Percentiles rank a stretch among this genome's conserved stretches.
These are phyloP conservation scores for Epipyxis sp. DNA, from an alignment of 108 stramenopile genomes.

Conservation along the genomic window DNA sequence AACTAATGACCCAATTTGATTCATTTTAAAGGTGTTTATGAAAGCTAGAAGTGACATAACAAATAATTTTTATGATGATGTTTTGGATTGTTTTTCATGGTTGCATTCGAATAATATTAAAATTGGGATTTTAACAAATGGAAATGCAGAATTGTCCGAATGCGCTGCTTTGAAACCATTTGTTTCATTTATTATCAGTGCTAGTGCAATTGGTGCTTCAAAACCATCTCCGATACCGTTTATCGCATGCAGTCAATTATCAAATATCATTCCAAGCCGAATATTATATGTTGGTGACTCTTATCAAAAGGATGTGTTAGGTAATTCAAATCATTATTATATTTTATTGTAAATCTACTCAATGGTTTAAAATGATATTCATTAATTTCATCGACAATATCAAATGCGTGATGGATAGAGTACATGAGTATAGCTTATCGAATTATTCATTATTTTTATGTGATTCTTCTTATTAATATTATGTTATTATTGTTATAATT, in stretches of 20 bases:
- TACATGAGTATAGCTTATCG: too few relatives aligned
- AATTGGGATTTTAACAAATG: slow-evolving; percentile 10
- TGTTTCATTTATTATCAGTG: background rate
- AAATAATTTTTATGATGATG: background rate
- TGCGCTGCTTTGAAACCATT: background rate
- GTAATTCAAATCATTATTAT: too few relatives aligned
- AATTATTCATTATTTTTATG: too few relatives aligned
- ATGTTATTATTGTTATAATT: too few relatives aligned
- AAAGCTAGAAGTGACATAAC: background rate
- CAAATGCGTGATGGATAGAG: too few relatives aligned
- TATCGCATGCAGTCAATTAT: background rate
- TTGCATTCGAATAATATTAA: background rate
- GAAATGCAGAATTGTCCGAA: background rate
- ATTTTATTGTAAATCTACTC: too few relatives aligned
- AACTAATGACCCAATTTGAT: too few relatives aligned
- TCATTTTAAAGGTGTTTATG: background rate
- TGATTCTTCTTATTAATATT: too few relatives aligned
- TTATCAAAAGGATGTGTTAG: slow-evolving; percentile 18
- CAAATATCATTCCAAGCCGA: background rate
- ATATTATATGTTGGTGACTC: slow-evolving; percentile 17
- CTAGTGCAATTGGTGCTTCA: background rate
- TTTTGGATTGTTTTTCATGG: background rate
- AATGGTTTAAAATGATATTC: too few relatives aligned
- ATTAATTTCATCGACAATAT: too few relatives aligned
- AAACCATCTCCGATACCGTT: slow-evolving; percentile 28